Conservation (phyloP, 331 rosid genomes). For the Spiraea crenata region DNA sequence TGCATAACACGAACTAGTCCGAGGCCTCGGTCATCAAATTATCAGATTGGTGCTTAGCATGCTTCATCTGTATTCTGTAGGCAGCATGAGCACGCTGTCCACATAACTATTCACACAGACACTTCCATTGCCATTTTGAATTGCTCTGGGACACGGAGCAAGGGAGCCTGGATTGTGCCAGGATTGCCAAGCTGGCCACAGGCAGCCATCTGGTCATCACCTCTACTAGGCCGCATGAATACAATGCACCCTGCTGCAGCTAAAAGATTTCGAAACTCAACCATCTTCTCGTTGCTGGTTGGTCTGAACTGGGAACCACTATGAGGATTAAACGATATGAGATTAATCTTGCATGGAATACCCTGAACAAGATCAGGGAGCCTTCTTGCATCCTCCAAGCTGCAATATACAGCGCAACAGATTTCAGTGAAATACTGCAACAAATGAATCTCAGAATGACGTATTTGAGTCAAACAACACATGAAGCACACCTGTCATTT, state of each 20-base stretch:
- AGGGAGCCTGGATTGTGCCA: conserved; percentile 69
- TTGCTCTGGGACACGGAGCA: conserved; percentile 73
- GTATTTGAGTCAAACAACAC: conserved; percentile 24
- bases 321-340: conserved; percentile 83
- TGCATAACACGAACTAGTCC: neutral
- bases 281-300: conserved; percentile 65
- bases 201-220: conserved; percentile 98
- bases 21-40: neutral
- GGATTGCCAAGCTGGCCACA: conserved; percentile 94
- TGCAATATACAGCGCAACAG: conserved; percentile 26
- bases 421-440: neutral
- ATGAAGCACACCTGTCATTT: conserved; percentile 58
- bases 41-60: neutral
- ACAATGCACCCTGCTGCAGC: conserved; percentile 66
- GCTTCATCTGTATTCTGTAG: conserved; percentile 1
- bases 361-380: conserved; percentile 69
- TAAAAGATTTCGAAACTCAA: conserved; percentile 72
- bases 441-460: neutral
- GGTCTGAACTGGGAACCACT: conserved; percentile 81
- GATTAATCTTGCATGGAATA: conserved; percentile 94
- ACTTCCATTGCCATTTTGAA: conserved; percentile 54
- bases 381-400: conserved; percentile 71
- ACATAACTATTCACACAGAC: conserved; percentile 30
- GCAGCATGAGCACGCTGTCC: neutral
- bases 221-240: conserved; percentile 72